Evolutionary conservation across 257 asterid species (phyloP).

Genomic region (Eustoma russellianum): DNA sequence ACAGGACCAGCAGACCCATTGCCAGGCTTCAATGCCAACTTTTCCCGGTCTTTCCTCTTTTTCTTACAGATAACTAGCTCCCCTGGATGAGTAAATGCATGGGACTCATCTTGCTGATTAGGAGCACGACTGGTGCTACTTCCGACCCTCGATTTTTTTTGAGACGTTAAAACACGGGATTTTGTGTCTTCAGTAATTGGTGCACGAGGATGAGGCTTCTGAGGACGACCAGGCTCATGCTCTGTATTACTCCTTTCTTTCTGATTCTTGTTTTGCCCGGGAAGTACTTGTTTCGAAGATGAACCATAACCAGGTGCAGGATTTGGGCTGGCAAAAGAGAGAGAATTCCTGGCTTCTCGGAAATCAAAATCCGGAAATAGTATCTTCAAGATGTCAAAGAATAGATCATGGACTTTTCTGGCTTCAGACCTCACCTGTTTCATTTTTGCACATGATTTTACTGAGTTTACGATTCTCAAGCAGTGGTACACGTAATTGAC

Average conservation of each 20-base stretch:
- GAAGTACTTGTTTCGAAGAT: conserved; percentile 48
- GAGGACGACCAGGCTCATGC: conserved; percentile 45
- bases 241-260: conserved; percentile 43
- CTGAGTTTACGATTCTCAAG: too few species aligned
- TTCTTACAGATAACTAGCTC: conserved; percentile 89
- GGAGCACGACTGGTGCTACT: conserved; percentile 37
- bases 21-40: conserved; percentile 34
- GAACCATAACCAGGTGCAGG: conserved; percentile 35
- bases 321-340: conserved; percentile 49
- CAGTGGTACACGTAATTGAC: too few species aligned
- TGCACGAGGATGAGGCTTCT: conserved; percentile 51
- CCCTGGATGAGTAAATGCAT: conserved; percentile 73
- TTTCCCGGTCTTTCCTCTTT: conserved; percentile 93
- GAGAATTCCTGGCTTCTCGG: conserved; percentile 61
- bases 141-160: conserved; percentile 41
- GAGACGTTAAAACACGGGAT: conserved; percentile 28
- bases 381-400: conserved; percentile 76
- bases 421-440: conserved; percentile 89
- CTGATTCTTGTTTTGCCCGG: conserved; percentile 51
- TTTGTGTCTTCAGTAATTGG: conserved; percentile 48
- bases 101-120: conserved; percentile 38
- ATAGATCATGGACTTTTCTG: conserved; percentile 87
- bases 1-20: conserved; percentile 51
- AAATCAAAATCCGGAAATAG: conserved; percentile 83
- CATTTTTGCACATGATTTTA: conserved; percentile 3